Base-by-base conservation (phyloP, 2,329 filamentous ascomycete genomes). In the Phyllosticta ampelicida region DNA sequence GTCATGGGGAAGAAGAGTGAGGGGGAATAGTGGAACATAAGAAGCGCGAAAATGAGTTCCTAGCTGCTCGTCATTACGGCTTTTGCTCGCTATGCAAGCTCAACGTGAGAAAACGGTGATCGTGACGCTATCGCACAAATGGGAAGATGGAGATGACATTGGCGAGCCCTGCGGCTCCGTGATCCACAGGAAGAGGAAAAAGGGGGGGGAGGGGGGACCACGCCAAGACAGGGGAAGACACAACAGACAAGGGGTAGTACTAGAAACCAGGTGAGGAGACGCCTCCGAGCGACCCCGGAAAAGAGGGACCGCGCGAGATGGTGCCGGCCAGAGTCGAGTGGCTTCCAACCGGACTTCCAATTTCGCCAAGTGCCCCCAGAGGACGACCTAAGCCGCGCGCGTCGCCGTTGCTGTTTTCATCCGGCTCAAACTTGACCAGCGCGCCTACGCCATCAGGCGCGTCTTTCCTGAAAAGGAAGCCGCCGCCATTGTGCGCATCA, bases 401-500 rank as follows among this genome's bases (percentile, higher is more conserved):
- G 48, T 53, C 57, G 20, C 56, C 55, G 30, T 13, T 48, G 30
- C 18, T 55, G 48, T 26, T 59, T 11, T 53, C 19, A 65, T 48
- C 64, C 63, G 44, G 61, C 54, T 74, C 72, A 63, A 74, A 77
- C 62, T 73, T 77, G 63, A 78, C 74, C 36, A 44, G 36, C 3
- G 71, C 68, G 48, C 74, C 67, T 8, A 67, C 67, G n/a, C 61
- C 61, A 18, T 50, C 57, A 30, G 60, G 63, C 3, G 72, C 75
- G 53, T 83, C 80, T 48, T 79, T 77, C 61, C 80, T 81, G 62
- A 87, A 79, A 30, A 87, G 84, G 67, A 99, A 95, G n/a, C 94
- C 94, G 51, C 92, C 92, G 51, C 94, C 94, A 66, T 97, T 97
- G 60, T 86, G 83, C 1, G 77, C 70, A 65, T 87, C 95, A 59